Evolutionary conservation across 2,329 filamentous ascomycete genomes (phyloP), one percentile per base, ranked within the genome.

Genomic region (Trichoderma arundinaceum): DNA sequence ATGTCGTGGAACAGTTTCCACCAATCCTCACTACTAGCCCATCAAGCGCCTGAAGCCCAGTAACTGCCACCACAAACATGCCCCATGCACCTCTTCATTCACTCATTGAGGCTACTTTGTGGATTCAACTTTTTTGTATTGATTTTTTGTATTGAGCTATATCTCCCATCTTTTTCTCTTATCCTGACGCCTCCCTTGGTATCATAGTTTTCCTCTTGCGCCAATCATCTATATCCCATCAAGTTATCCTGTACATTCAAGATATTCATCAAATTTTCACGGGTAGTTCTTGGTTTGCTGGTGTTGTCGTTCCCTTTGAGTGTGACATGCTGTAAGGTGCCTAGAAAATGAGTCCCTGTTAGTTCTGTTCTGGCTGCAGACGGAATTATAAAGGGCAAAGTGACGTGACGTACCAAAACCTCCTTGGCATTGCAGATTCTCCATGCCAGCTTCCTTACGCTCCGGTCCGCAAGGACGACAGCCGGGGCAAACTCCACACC

Each of bases 341-440:
- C 88, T 90, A 68, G 12, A 22, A 28, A 51, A 35, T 13, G 1
- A 28, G 6, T n/a, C 19, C 10, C 1, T 46, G 49, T 63, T 38
- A 63, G 49, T 7, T 28, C 7, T 19, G 15, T 12, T 46, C 28
- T 32, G 28, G 32, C 13, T 4, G 17, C 7, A 38, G 28, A 17
- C 4, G 2, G 7, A 53, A 19, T 15, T 9, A 60, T 0, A 5
- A 7, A 17, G 49, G 43, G 17, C 67, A 38, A 51, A 71, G 67
- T 60, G 17, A 67, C 13, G 17, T 35, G 46, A 52, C 39, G 48
- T 22, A 52, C 15, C 12, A 53, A 15, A 69, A 97, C 95, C 79
- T 94, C 92, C 82, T 97, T 97, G 41, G 95, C 95, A 76, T 96
- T 96, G 77, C 91, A 95, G 69, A 99, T 92, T 73, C 95, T 86